These are phyloP conservation scores for Saraca asoca DNA, from an alignment of 331 rosid genomes.

Conservation along the genomic window DNA sequence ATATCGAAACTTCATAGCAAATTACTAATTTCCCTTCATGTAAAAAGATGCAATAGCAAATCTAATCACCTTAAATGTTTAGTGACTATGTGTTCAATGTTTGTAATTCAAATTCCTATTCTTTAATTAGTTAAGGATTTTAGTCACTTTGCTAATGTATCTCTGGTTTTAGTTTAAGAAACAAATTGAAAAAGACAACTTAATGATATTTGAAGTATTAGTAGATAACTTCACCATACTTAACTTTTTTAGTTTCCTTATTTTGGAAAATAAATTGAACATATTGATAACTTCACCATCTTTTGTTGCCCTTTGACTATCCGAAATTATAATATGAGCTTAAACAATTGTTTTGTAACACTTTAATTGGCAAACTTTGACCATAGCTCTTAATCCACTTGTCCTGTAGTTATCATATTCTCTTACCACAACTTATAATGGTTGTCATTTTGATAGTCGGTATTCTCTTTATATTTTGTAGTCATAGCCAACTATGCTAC, in stretches of 20 bases:
- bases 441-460: no score
- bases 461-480: no score
- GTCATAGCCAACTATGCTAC: neutral
- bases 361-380: slow-evolving; percentile 28
- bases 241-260: slow-evolving; percentile 1
- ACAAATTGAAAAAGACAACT: slow-evolving; percentile 38
- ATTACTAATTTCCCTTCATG: no score
- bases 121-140: slow-evolving; percentile 4
- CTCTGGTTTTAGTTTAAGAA: neutral
- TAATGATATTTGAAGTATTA: slow-evolving; percentile 7
- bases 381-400: slow-evolving; percentile 30
- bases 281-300: slow-evolving; percentile 15
- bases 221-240: slow-evolving; percentile 39
- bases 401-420: slow-evolving; percentile 7
- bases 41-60: no score
- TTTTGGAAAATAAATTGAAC: neutral
- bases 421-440: no score
- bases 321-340: slow-evolving; percentile 7
- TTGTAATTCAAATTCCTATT: neutral
- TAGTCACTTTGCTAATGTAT: slow-evolving; percentile 25
- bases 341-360: neutral
- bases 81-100: neutral
- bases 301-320: slow-evolving; percentile 34
- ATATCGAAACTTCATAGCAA: no score
- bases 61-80: slow-evolving; percentile 1